These are phyloP conservation scores for Gryganskiella cystojenkinii DNA, from an alignment of 192 early-diverging fungal species.

Conservation along the genomic window DNA sequence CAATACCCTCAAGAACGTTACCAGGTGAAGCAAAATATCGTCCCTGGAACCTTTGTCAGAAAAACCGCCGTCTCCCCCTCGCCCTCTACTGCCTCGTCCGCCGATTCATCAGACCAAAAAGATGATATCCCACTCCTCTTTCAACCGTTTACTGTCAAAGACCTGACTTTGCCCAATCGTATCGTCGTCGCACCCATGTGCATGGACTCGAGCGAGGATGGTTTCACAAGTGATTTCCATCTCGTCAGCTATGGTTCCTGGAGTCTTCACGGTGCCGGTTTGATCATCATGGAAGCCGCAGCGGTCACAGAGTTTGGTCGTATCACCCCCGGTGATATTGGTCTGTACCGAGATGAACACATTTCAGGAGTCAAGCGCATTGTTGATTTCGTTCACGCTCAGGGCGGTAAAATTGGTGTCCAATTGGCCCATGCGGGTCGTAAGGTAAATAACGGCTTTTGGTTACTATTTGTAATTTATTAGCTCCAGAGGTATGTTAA, in stretches of 20 bases:
- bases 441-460: conserved; percentile 62
- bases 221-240: conserved; percentile 70
- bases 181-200: conserved; percentile 86
- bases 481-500: not conserved
- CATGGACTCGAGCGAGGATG: conserved; percentile 74
- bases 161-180: conserved; percentile 78
- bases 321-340: conserved; percentile 78
- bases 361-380: conserved; percentile 64
- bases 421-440: conserved; percentile 88
- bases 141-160: conserved; percentile 71
- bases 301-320: conserved; percentile 79
- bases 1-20: conserved; percentile 10
- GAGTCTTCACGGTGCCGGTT: conserved; percentile 81
- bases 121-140: conserved; percentile 57
- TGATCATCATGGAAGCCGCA: conserved; percentile 82
- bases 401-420: conserved; percentile 70
- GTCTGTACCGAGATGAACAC: conserved; percentile 86
- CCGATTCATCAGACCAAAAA: not conserved
- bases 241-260: conserved; percentile 69
- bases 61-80: not conserved
- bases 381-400: conserved; percentile 68
- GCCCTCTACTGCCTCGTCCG: no score
- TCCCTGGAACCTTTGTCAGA: conserved; percentile 11
- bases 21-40: not conserved
- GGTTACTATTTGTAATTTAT: not conserved